A percentile compares a stretch with the other conserved stretches of the same genome.
Evolutionary conservation across 2,329 filamentous ascomycete species (phyloP).

Genomic region (Geosmithia flava): DNA sequence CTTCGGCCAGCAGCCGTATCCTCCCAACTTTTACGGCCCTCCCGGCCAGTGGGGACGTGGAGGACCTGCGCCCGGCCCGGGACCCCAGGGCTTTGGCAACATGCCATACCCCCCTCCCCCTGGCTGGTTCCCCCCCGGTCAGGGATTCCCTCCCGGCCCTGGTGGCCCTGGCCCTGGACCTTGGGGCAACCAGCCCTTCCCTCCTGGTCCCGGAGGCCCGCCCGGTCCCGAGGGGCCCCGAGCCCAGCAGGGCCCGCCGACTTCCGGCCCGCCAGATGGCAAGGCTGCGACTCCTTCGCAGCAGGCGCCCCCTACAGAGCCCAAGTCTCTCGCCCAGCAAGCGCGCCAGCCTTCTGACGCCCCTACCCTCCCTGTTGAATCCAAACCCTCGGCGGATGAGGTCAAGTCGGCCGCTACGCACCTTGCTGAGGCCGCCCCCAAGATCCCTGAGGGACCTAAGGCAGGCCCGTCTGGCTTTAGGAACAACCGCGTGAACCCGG

Average conservation of each 20-base stretch:
- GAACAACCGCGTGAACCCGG: slow-evolving; percentile 47
- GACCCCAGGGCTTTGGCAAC: slow-evolving; percentile 51
- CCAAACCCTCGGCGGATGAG: slow-evolving; percentile 46
- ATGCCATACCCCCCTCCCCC: slow-evolving; percentile 69
- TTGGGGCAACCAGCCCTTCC: slow-evolving; percentile 48
- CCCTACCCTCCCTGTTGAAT: slow-evolving; percentile 54
- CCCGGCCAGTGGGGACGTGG: slow-evolving; percentile 43
- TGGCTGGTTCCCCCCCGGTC: slow-evolving; percentile 61
- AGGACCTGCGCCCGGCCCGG: slow-evolving; percentile 44
- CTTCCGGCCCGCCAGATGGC: slow-evolving; percentile 20
- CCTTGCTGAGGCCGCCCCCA: slow-evolving; percentile 14
- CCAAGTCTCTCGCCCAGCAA: slow-evolving; percentile 37
- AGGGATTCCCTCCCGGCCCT: slow-evolving; percentile 10
- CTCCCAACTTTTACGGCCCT: slow-evolving; percentile 35
- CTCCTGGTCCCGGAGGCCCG: slow-evolving; percentile 39
- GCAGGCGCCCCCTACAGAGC: slow-evolving; percentile 34
- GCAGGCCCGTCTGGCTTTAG: slow-evolving; percentile 33
- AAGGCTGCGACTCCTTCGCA: slow-evolving; percentile 35
- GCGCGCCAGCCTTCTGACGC: slow-evolving; percentile 33
- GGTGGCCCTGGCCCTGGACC: slow-evolving; percentile 41
- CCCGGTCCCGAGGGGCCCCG: slow-evolving; percentile 52
- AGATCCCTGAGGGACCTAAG: slow-evolving; percentile 23
- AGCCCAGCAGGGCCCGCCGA: slow-evolving; percentile 39
- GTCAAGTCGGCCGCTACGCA: slow-evolving; percentile 31
- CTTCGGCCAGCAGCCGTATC: slow-evolving; percentile 31